These are phyloP conservation scores for Combretum micranthum DNA, from an alignment of 345 rosid genomes.

Conservation along the genomic window DNA sequence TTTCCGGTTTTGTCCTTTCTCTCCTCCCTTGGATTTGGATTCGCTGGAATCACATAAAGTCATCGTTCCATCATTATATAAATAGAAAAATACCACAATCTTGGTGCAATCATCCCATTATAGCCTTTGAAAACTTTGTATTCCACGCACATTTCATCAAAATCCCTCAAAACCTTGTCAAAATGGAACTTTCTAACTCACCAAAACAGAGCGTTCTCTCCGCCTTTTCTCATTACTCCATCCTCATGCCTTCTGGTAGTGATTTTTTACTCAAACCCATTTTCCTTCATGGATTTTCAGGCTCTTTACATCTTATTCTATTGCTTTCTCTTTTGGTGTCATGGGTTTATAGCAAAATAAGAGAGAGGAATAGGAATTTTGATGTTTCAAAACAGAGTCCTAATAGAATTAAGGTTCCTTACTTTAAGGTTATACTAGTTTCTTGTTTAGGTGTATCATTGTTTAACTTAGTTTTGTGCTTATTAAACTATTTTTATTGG, in stretches of 20 bases:
- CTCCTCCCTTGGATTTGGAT: no score
- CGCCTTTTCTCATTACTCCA: background rate
- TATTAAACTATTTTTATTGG: slow-evolving; percentile 59
- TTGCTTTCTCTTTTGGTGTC: slow-evolving; percentile 8
- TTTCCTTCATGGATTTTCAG: slow-evolving; percentile 10
- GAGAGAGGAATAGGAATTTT: background rate
- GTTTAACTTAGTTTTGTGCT: slow-evolving; percentile 40
- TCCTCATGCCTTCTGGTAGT: slow-evolving; percentile 5
- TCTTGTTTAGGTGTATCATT: slow-evolving; percentile 47
- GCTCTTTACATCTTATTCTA: slow-evolving; percentile 9
- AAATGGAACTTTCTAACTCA: background rate
- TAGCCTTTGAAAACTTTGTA: no score
- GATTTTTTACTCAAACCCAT: no score
- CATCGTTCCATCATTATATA: no score
- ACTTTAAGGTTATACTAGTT: no score
- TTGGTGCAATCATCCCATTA: no score
- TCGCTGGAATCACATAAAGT: no score
- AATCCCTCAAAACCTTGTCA: no score
- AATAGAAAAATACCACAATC: no score
- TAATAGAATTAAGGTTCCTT: slow-evolving; percentile 3
- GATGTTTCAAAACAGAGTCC: background rate
- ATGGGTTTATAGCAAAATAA: slow-evolving; percentile 8
- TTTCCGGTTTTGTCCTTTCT: no score
- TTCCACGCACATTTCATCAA: no score
- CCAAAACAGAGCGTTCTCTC: background rate